Evolutionary conservation across 1,284 basidiomycete genomes (phyloP), one percentile per base, ranked within the genome.

Genomic region (Sanguinoderma infundibulare): DNA sequence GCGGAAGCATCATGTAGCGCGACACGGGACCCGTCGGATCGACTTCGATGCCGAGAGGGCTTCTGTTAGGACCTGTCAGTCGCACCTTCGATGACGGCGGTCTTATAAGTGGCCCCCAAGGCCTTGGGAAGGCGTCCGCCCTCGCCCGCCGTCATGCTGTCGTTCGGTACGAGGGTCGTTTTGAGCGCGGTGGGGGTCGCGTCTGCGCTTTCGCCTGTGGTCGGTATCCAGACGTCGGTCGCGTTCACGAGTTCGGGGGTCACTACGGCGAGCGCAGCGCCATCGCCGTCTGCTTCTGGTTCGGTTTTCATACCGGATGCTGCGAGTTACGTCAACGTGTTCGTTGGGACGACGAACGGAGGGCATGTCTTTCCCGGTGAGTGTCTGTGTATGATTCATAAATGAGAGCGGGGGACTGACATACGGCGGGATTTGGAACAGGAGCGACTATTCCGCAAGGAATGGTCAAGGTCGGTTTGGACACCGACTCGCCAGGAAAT

Each of bases 391-490:
- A 2, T 20, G 39, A 15, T 12, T 20, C 24, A n/a, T 22, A 14
- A 9, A 20, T 1, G 2, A 2, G 53, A 20, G 12, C 5, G 4
- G 4, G 9, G 8, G n/a, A 4, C 6, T 22, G 7, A 22, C 39
- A 15, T 39, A 28, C 50, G 9, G 28, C 20, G 14, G 36, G 9
- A 49, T n/a, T 8, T 22, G 6, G 46, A 7, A 39, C 49, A 85
- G 84, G 86, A 46, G 86, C 85, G 1, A 87, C 84, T 1, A 69
- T 87, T 10, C 87, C 87, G 2, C 86, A 87, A 72, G 87, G 87
- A 24, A 86, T 87, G 84, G 79, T 84, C 24, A 88, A 88, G 73
- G 81, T 77, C 2, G 87, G 85, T 3, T 83, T 87, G 81, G 87
- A 89, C 69, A 87, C 86, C 0, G 82, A 87, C 64, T 86, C 86